A percentile compares a stretch with the other conserved stretches of the same genome.
Evolutionary conservation across 768 basidiomycete genomes (phyloP).

Genomic region (Hypholoma sublateritium): DNA sequence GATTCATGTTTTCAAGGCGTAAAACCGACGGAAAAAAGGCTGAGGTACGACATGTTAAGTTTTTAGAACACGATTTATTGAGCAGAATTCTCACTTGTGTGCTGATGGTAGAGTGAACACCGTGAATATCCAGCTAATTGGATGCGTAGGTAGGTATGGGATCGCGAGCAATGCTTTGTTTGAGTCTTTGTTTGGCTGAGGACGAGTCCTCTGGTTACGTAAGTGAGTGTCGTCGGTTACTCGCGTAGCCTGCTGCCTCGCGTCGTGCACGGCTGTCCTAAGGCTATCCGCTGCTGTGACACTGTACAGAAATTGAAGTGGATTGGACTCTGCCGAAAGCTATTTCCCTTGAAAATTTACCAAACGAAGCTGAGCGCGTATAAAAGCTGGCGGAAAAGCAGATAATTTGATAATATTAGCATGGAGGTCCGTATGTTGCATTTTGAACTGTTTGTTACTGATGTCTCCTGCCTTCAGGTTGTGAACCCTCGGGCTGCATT

Average conservation of each 20-base stretch:
- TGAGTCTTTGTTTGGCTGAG: conserved; percentile 39
- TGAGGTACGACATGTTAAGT: conserved; percentile 11
- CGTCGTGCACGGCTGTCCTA: background rate
- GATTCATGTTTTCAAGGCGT: conserved; percentile 50
- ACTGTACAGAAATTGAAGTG: too few species aligned
- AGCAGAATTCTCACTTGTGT: conserved; percentile 19
- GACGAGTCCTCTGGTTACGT: background rate
- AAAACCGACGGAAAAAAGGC: conserved; percentile 27
- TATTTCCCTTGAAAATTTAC: too few species aligned
- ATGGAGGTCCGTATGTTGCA: conserved; percentile 16
- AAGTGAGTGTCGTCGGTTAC: background rate
- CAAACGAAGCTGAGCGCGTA: too few species aligned
- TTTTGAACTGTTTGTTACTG: background rate
- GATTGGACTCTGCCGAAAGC: too few species aligned
- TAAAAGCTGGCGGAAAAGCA: too few species aligned
- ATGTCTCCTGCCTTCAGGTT: conserved; percentile 41
- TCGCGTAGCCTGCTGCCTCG: too few species aligned
- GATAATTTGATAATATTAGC: too few species aligned
- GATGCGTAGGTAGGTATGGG: conserved; percentile 17
- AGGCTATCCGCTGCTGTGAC: too few species aligned
- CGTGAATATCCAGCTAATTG: conserved; percentile 30
- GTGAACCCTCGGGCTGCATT: conserved; percentile 74
- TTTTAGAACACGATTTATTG: background rate
- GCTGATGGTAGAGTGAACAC: conserved; percentile 20
- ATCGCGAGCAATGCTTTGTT: conserved; percentile 35